Conservation (phyloP, 2,329 filamentous ascomycete genomes). For the Byssochlamys sp. region DNA sequence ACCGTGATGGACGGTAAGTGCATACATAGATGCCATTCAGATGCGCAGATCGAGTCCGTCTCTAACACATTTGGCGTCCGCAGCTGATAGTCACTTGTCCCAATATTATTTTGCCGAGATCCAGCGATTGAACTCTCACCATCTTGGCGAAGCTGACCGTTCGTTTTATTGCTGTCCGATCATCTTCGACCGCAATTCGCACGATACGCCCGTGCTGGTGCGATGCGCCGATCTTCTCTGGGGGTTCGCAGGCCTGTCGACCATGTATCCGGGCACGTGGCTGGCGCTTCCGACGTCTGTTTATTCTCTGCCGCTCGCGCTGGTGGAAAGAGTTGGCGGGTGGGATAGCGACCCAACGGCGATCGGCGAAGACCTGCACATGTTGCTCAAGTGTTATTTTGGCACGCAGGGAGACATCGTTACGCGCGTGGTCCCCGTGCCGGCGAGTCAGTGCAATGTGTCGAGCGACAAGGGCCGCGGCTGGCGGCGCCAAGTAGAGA, state of each 20-base stretch:
- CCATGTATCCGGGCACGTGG: slow-evolving; percentile 53
- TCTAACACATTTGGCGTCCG: neutral
- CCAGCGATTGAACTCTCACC: slow-evolving; percentile 51
- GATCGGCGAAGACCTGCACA: slow-evolving; percentile 67
- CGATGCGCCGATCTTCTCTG: slow-evolving; percentile 64
- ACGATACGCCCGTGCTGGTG: slow-evolving; percentile 57
- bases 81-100: slow-evolving; percentile 53
- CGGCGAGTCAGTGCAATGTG: slow-evolving; percentile 65
- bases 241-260: slow-evolving; percentile 61
- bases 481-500: slow-evolving; percentile 36
- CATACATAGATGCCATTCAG: neutral
- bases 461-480: slow-evolving; percentile 49
- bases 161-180: slow-evolving; percentile 62
- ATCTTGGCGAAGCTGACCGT: slow-evolving; percentile 32
- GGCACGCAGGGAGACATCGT: slow-evolving; percentile 61
- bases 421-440: slow-evolving; percentile 54
- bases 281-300: slow-evolving; percentile 65
- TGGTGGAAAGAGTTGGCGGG: slow-evolving; percentile 60
- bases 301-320: slow-evolving; percentile 58
- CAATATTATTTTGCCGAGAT: slow-evolving; percentile 58
- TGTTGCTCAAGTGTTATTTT: slow-evolving; percentile 72
- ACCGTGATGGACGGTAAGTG: slow-evolving; percentile 63
- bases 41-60: neutral
- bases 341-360: slow-evolving; percentile 64
- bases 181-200: slow-evolving; percentile 64